These are phyloP conservation scores for Mycena capillaripes DNA, from an alignment of 768 basidiomycete genomes.

Conservation along the genomic window DNA sequence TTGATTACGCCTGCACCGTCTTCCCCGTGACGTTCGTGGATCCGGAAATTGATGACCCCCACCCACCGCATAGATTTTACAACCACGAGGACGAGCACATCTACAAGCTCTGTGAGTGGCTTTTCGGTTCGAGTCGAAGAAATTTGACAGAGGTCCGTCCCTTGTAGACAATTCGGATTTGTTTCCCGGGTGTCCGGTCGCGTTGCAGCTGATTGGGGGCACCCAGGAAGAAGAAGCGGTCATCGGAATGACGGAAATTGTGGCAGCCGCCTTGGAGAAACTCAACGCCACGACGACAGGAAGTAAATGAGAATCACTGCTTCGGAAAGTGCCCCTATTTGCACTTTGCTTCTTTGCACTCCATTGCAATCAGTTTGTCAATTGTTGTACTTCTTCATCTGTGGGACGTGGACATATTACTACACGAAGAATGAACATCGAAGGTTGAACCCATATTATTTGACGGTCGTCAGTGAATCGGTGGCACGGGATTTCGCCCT, in stretches of 20 bases:
- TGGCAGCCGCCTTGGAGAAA: slow-evolving; percentile 64
- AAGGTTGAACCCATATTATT: no score
- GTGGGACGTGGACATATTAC: no score
- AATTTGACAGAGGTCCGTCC: not conserved
- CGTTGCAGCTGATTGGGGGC: slow-evolving; percentile 75
- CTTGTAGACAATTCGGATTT: slow-evolving; percentile 67
- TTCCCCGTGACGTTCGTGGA: slow-evolving; percentile 80
- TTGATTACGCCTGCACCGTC: slow-evolving; percentile 71
- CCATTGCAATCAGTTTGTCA: no score
- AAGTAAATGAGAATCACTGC: no score
- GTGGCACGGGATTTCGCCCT: no score
- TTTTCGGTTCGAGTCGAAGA: not conserved
- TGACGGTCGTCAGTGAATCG: no score
- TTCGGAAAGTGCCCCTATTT: no score
- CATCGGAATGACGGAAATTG: slow-evolving; percentile 75
- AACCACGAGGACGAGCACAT: slow-evolving; percentile 65
- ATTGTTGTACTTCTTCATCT: no score
- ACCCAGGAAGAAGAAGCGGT: slow-evolving; percentile 82
- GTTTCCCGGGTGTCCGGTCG: slow-evolving; percentile 69
- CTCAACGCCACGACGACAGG: slow-evolving; percentile 21
- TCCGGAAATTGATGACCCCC: slow-evolving; percentile 62
- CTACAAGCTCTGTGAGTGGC: slow-evolving; percentile 67
- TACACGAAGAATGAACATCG: no score
- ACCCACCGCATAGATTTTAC: slow-evolving; percentile 63
- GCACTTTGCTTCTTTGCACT: no score